These are phyloP conservation scores for Citropsis articulata DNA, from an alignment of 345 rosid genomes.

Conservation along the genomic window DNA sequence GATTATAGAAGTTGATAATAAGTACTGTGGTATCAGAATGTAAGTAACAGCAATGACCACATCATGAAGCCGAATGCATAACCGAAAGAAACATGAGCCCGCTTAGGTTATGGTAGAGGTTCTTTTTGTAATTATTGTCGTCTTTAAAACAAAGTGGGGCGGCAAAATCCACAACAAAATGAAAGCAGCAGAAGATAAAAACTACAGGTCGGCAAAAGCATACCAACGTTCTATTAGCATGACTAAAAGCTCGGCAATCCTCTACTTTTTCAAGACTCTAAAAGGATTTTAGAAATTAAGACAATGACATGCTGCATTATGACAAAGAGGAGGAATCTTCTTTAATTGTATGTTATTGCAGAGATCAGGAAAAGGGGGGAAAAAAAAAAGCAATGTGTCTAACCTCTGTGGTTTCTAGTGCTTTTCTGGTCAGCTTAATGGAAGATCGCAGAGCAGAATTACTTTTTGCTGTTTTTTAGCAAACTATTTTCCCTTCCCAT, in stretches of 20 bases:
- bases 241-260: not conserved
- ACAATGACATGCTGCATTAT: conserved; percentile 29
- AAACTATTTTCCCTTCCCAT: conserved; percentile 2
- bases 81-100: conserved; percentile 11
- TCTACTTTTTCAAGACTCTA: conserved; percentile 4
- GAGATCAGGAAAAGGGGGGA: not conserved
- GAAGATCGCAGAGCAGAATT: conserved; percentile 21
- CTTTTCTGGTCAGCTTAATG: conserved; percentile 15
- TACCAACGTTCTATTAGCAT: conserved; percentile 14
- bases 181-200: conserved; percentile 10
- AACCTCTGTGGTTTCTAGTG: conserved; percentile 12
- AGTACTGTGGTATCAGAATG: conserved; percentile 5
- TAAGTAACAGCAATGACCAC: conserved; percentile 6
- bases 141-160: conserved; percentile 16
- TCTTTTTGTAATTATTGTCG: not conserved
- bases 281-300: conserved; percentile 25
- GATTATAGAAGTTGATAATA: conserved; percentile 29
- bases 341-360: conserved; percentile 9
- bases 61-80: conserved; percentile 17
- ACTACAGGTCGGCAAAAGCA: conserved; percentile 26
- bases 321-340: conserved; percentile 54
- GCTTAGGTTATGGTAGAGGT: not conserved
- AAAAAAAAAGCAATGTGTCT: conserved; percentile 16
- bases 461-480: not conserved
- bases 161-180: conserved; percentile 4